Evolutionary conservation across 352 stramenopile genomes (phyloP), one percentile per base, ranked within the genome.

Genomic region (Phytophthora tubulina): DNA sequence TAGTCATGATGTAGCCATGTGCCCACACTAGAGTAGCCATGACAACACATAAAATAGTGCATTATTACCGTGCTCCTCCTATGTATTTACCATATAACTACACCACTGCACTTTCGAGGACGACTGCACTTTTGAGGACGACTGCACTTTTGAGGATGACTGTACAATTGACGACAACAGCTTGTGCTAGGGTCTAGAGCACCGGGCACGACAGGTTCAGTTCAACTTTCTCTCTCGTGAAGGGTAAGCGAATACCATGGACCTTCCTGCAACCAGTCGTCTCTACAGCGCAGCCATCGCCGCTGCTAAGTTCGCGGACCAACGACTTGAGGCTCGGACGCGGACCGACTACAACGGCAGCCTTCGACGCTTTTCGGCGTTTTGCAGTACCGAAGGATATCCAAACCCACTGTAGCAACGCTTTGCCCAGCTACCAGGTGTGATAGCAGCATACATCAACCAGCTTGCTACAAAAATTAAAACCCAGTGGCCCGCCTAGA

Each of bases 361-460:
- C n/a, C 64, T 76, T 27, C 51, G 39, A 2, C 57, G 70, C 0
- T 79, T 82, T 38, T 33, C 63, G 0, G 13, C 17, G 31, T 78
- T 81, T 14, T 81, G 63, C 41, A 6, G 46, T 4, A 21, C 33
- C 1, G 42, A 77, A 46, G 57, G 68, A 3, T 80, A 48, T 17
- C 64, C 64, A 2, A 41, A 41, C 10, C 1, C 48, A 75, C 30
- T 71, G 6, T 49, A 77, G 35, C 13, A 71, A 0, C 61, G 70
- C 6, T 77, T 79, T n/a, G 30, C 60, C 0, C 27, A 81, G 44
- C 55, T 76, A 13, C 70, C 67, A 0, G 62, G 60, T n/a, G 65
- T 75, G 21, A 13, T 75, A 0, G 63, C 70, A 11, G 67, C 64
- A 0, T 72, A 68, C 51, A 76, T 78, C 48, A 70, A 79, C 11